Evolutionary conservation across 306 rosid species (phyloP), one percentile per base, ranked within the genome.

Genomic region (Begonia fuchsioides): DNA sequence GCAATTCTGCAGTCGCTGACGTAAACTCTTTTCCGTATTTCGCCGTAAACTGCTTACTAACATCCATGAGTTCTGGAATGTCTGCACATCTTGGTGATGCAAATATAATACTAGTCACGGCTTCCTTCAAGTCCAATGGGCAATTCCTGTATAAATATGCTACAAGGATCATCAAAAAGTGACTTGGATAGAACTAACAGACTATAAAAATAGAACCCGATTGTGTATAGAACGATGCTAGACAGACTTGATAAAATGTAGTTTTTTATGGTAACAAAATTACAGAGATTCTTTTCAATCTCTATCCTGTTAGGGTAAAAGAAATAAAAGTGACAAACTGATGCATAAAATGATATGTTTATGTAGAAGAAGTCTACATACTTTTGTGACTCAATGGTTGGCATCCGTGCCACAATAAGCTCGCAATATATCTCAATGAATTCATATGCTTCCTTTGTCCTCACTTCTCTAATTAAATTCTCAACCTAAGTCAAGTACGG

Each of bases 81-180:
- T 90, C 96, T 3, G 82, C 74, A 66, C 94, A 90, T 77, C 96
- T 77, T 17, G 94, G 96, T 39, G 87, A 55, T 44, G 98, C 98
- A 79, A 81, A 90, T 63, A 90, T 60, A 45, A 85, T 75, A 68
- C 95, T 79, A 15, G 98, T 6, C 60, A 90, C 61, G 55, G 96
- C 94, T 82, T 90, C 98, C 83, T 90, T 85, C 70, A 90, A 68
- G 59, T 90, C 98, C 9, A 81, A 62, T 41, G 96, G 98, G 63
- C 98, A 90, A 58, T 59, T 71, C 69, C 98, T 90, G 49, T 56
- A 49, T 52, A n/a, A 41, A 4, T 19, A 4, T 2, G 2, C 4
- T 10, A 60, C 53, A 47, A 54, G 66, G 17, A 56, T 60, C 11
- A 26, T 26, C 8, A 4, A 26, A 8, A 26, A 26, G 35, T 26